These are phyloP conservation scores for Leishmania arabica DNA, from an alignment of 208 protist species.

Conservation along the genomic window DNA sequence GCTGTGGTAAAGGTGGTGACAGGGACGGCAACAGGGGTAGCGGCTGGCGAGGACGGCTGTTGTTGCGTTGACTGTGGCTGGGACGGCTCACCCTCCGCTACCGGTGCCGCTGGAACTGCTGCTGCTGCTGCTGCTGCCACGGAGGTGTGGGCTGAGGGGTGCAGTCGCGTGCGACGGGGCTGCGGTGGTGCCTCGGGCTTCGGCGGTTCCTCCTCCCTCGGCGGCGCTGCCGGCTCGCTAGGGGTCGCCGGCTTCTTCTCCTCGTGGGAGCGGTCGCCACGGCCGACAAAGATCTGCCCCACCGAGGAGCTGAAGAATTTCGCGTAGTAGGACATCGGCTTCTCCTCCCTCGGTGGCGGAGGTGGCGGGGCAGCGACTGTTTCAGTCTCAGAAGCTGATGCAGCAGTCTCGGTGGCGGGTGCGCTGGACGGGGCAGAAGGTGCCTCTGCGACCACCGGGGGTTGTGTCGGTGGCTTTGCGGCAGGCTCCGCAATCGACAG, in stretches of 20 bases:
- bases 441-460: background rate
- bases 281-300: constrained; percentile 46
- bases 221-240: background rate
- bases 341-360: constrained; percentile 14
- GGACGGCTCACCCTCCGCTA: background rate
- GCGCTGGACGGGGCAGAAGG: background rate
- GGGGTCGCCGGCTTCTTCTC: constrained; percentile 1
- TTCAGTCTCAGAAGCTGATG: constrained; percentile 5
- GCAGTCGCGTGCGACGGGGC: constrained; percentile 42
- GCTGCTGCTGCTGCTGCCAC: constrained; percentile 1
- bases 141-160: constrained; percentile 16
- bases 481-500: background rate
- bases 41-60: constrained; percentile 1
- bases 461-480: background rate
- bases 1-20: constrained; percentile 32
- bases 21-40: constrained; percentile 12
- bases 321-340: constrained; percentile 57
- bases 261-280: constrained; percentile 19
- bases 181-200: constrained; percentile 6
- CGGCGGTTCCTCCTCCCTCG: constrained; percentile 4
- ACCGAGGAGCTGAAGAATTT: constrained; percentile 70
- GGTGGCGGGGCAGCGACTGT: background rate
- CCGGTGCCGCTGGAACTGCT: constrained; percentile 6
- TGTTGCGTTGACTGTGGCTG: constrained; percentile 8
- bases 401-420: constrained; percentile 7